Conservation (phyloP, 495 filamentous ascomycete genomes). For the Bombardia bombarda region DNA sequence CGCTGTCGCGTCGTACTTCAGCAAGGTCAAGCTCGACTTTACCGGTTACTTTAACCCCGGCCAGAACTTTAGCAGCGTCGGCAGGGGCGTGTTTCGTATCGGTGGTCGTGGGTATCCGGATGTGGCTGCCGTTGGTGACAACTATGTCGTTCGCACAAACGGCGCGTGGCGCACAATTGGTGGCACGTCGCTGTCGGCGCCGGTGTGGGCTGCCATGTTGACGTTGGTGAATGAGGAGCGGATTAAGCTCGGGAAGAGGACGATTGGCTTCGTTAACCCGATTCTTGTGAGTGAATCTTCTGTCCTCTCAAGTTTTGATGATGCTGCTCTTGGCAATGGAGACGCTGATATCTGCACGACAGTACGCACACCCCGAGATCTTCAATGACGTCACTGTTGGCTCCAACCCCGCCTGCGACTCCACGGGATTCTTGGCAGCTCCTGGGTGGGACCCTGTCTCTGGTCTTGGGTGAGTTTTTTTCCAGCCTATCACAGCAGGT, state of each 20-base stretch:
- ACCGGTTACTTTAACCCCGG: slow-evolving; percentile 12
- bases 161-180: slow-evolving; percentile 33
- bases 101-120: slow-evolving; percentile 56
- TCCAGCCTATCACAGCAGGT: not conserved
- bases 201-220: slow-evolving; percentile 49
- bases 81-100: slow-evolving; percentile 41
- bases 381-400: slow-evolving; percentile 54
- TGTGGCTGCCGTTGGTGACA: slow-evolving; percentile 50
- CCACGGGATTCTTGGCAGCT: slow-evolving; percentile 42
- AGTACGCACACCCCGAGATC: slow-evolving; percentile 48
- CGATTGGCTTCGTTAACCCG: slow-evolving; percentile 41
- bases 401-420: slow-evolving; percentile 50
- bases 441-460: slow-evolving; percentile 54
- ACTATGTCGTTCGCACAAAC: slow-evolving; percentile 36
- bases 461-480: slow-evolving; percentile 36
- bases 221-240: slow-evolving; percentile 59
- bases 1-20: slow-evolving; percentile 48
- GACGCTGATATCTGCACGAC: not conserved
- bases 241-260: slow-evolving; percentile 44
- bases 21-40: slow-evolving; percentile 26
- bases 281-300: slow-evolving; percentile 47
- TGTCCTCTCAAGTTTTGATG: not conserved
- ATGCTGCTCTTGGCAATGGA: not conserved
- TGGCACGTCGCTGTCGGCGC: slow-evolving; percentile 49
- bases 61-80: slow-evolving; percentile 6